Base-by-base conservation (phyloP, 2,329 filamentous ascomycete genomes). In the Dothistroma septosporum region DNA sequence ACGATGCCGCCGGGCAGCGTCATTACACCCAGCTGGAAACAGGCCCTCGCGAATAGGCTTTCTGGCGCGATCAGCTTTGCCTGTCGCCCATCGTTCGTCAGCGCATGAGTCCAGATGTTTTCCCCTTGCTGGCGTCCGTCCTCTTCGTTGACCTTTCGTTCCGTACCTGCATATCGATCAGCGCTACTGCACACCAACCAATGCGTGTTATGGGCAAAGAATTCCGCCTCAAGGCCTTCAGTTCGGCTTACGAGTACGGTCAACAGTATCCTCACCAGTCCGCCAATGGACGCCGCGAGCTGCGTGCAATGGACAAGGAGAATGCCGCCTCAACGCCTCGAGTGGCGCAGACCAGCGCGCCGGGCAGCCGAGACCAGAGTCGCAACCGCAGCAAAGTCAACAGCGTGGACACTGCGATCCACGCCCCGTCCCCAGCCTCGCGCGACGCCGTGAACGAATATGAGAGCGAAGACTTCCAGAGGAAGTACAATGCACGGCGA, bases 211-310 rank as follows among this genome's bases (percentile, higher is more conserved):
- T 53, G 50, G 50, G 50, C 50, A 53, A 35, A 31, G 61, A 67
- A 52, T 22, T 65, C 44, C 58, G 60, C 41, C 61, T 64, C 46
- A 67, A 63, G 46, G 63, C 65, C 49, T 67, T 67, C 64, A 64
- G 63, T 58, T 59, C 63, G 47, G 63, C 65, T 66, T 60, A 67
- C 65, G 60, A 67, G 6, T 64, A 60, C 55, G 53, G 54, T 22
- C 41, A 50, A 62, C 65, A 70, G 66, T 69, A 70, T 56, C 66
- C 68, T 16, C 66, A 67, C 33, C 65, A 66, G 46, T 64, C 68
- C 22, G 61, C 64, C 53, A 66, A 66, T 57, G 65, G 66, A 28
- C 63, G 65, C 6, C 61, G 62, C 59, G 63, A 66, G 53, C 58
- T 66, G 50, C 66, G 63, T 33, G 65, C 66, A n/a, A 66, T 68